These are phyloP conservation scores for Leishmania guyanensis DNA, from an alignment of 208 protist genomes.

Conservation along the genomic window DNA sequence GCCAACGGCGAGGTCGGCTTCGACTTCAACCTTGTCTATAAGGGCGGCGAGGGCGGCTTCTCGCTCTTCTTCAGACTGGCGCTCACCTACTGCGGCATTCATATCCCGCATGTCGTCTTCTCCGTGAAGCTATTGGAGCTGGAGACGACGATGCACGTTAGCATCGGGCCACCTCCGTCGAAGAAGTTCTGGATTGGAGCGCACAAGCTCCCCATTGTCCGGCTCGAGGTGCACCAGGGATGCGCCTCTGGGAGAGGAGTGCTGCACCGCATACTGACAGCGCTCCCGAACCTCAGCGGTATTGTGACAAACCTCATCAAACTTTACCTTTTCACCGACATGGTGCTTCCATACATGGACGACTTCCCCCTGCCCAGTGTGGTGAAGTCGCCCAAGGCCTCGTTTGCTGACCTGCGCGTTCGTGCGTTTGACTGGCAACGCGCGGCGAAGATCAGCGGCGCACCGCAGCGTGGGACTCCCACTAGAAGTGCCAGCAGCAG, in stretches of 20 bases:
- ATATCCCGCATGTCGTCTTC: conserved; percentile 76
- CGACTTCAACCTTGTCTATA: conserved; percentile 83
- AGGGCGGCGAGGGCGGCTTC: conserved; percentile 63
- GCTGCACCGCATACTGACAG: conserved; percentile 76
- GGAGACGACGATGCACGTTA: conserved; percentile 66
- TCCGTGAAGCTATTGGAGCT: conserved; percentile 67
- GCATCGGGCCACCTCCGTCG: conserved; percentile 83
- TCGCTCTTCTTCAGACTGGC: conserved; percentile 68
- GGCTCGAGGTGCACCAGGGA: conserved; percentile 64
- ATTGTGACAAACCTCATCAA: conserved; percentile 74
- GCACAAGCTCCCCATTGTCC: conserved; percentile 63
- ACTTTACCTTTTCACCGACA: conserved; percentile 71
- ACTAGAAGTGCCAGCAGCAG: background rate
- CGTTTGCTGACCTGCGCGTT: conserved; percentile 31
- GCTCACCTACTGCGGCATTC: conserved; percentile 73
- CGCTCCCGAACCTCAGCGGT: conserved; percentile 70
- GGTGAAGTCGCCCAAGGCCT: conserved; percentile 50
- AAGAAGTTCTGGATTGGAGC: conserved; percentile 84
- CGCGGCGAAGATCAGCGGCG: conserved; percentile 48
- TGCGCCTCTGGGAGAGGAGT: conserved; percentile 54
- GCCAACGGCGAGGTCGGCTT: conserved; percentile 82
- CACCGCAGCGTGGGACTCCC: conserved; percentile 1
- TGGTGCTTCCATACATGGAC: conserved; percentile 85
- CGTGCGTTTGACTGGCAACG: conserved; percentile 64
- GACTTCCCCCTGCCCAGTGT: conserved; percentile 85